Evolutionary conservation across 306 rosid genomes (phyloP), one percentile per base, ranked within the genome.

Genomic region (Acacia acuminata): DNA sequence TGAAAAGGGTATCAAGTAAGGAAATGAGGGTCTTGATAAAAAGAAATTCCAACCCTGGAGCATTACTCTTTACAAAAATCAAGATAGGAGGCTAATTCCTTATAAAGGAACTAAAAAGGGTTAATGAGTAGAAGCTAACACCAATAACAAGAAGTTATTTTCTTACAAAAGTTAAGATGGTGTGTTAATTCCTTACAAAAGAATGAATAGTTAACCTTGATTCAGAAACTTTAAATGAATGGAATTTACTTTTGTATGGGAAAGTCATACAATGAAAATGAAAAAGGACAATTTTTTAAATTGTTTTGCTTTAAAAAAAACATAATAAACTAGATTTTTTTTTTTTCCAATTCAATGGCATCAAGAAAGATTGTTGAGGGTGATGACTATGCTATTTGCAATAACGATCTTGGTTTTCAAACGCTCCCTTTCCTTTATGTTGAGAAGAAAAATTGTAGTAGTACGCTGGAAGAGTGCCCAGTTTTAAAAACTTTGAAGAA

Each of bases 161-260:
- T 4, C 4, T 1, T 65, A 27, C 3, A 34, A 70, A 19, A 43
- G 15, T 55, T 56, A 20, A 30, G 66, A 44, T 71, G 5, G 5
- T 3, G 22, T n/a, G 3, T 9, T 82, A 17, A 82, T 83, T 82
- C 34, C 24, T 48, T 60, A 81, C 65, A 81, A 81, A 51, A 25
- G 14, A 16, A 10, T 38, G 42, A 38, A 38, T 38, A 38, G 38
- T 84, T 11, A 19, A 77, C 1, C 40, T 77, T 25, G 88, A 81
- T 16, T 22, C 82, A n/a, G 84, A 84, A 44, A 80, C 80, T 0
- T 10, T 69, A n/a, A 76, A 72, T 27, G 78, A 81, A 15, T 92
- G 91, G 90, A 78, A 76, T 20, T 32, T 83, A 12, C 42, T 88
- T 3, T 16, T 75, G 73, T 44, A 79, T 47, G 81, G 6, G 45